Evolutionary conservation across 2,329 filamentous ascomycete species (phyloP), one percentile per base, ranked within the genome.

Genomic region (Cercospora berteroae): DNA sequence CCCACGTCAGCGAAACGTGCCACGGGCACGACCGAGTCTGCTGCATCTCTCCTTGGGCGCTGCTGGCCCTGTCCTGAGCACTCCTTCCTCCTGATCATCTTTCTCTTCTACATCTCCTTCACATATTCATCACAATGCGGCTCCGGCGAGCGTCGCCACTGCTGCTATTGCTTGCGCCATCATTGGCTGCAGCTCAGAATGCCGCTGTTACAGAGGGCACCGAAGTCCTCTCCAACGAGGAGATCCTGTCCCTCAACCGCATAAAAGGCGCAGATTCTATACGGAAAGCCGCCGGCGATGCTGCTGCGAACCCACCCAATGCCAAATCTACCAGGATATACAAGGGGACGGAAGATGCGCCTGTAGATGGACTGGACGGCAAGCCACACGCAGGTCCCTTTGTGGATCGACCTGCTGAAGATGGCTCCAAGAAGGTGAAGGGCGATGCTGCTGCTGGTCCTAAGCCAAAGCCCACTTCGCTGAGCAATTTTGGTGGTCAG

Each of bases 341-440:
- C 36, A 70, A 77, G 27, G 88, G 87, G 63, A 89, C 88, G 61
- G 93, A 93, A 78, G 90, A 95, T 82, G 92, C 91, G 65, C 94
- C 94, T 0, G 90, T 97, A 20, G 95, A 98, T 78, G 94, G 94
- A 56, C 90, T 91, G 74, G 95, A 98, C 81, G 95, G 95, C 58
- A 95, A 94, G 81, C 95, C 95, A 57, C 94, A 97, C 77, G 88
- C 90, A 20, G 95, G 95, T 1, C 95, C 95, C 1, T 89, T 87
- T 76, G 88, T 94, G 66, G 88, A 89, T 69, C 86, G 78, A 55
- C 77, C 78, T 9, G 73, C 76, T 6, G 76, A 77, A 25, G 64
- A 72, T 55, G 63, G 63, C 10, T 63, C 65, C 18, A 71, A 72
- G 67, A 74, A 77, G 58, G 36, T 16, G n/a, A 42, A 42, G 16